Percentiles rank a stretch among this genome's conserved stretches.
Conservation (phyloP, 148 eudicot genomes). For the Rhododendron vialii region DNA sequence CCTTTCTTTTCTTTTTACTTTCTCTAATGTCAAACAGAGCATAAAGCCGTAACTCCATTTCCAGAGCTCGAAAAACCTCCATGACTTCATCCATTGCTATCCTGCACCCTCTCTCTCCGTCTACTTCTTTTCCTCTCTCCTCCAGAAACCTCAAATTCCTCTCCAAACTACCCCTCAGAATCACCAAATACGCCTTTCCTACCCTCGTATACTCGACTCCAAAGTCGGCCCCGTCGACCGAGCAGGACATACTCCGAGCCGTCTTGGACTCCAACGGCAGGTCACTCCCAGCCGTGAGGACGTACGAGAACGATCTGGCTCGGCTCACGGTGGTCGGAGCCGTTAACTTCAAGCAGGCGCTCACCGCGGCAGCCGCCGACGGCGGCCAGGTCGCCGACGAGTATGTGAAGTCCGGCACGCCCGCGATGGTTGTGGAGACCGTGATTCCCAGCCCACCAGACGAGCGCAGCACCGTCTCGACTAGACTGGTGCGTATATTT, state of each 20-base stretch:
- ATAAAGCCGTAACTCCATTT: constrained; percentile 4
- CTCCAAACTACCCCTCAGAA: constrained; percentile 9
- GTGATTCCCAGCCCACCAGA: constrained; percentile 58
- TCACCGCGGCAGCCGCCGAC: constrained; percentile 88
- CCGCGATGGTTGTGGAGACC: constrained; percentile 78
- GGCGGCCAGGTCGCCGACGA: constrained; percentile 77
- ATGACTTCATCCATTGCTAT: constrained; percentile 20
- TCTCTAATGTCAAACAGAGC: background rate
- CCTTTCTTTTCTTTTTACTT: no score
- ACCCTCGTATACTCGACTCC: constrained; percentile 21
- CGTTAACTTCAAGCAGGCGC: constrained; percentile 57
- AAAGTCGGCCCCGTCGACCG: constrained; percentile 18
- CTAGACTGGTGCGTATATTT: constrained; percentile 60
- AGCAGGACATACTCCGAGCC: constrained; percentile 50
- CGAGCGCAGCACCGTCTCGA: constrained; percentile 62
- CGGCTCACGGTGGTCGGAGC: constrained; percentile 62
- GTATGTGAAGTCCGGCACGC: constrained; percentile 42
- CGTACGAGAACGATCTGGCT: constrained; percentile 75
- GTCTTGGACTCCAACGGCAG: constrained; percentile 36
- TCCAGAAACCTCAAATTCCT: background rate
- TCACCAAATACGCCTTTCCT: background rate
- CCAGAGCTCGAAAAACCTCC: background rate
- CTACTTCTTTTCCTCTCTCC: background rate
- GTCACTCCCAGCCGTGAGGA: constrained; percentile 57
- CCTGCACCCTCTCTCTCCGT: constrained; percentile 5